Conservation (phyloP, 441 rosid genomes). For the Adansonia rubrostipa region DNA sequence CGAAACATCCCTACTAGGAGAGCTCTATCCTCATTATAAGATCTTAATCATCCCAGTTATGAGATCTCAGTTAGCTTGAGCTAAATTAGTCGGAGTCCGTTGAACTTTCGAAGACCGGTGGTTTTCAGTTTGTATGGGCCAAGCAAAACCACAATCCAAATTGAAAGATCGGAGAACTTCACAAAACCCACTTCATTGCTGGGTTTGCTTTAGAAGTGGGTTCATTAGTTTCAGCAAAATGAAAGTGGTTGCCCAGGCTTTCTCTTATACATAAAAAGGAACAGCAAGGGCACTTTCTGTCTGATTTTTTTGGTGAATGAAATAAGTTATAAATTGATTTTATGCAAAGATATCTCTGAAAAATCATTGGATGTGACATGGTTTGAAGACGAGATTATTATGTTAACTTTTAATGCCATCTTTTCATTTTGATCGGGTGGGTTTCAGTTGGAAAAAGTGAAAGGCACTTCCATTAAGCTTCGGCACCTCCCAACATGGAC, state of each 20-base stretch:
- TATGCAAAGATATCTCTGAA: background rate
- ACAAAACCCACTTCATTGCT: background rate
- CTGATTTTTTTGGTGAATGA: background rate
- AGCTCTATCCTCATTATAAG: no score
- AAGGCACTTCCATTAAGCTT: slow-evolving; percentile 22
- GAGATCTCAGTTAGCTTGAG: no score
- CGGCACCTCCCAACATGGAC: slow-evolving; percentile 16
- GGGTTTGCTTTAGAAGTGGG: background rate
- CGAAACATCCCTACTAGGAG: no score
- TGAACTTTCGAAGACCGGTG: no score
- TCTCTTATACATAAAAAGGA: background rate
- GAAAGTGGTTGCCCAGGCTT: background rate
- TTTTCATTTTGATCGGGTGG: background rate
- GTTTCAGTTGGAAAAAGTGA: slow-evolving; percentile 23
- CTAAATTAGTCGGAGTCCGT: no score
- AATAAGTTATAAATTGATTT: background rate
- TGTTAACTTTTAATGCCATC: background rate
- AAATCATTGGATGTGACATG: background rate
- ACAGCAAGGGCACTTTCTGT: background rate
- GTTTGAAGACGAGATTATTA: background rate
- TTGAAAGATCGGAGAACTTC: background rate
- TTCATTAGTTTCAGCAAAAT: background rate
- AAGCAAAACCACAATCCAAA: background rate
- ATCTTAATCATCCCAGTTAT: no score
- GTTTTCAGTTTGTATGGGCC: slow-evolving; percentile 40